Base-by-base conservation (phyloP, 2,329 filamentous ascomycete species). In the Fusarium torreyae region DNA sequence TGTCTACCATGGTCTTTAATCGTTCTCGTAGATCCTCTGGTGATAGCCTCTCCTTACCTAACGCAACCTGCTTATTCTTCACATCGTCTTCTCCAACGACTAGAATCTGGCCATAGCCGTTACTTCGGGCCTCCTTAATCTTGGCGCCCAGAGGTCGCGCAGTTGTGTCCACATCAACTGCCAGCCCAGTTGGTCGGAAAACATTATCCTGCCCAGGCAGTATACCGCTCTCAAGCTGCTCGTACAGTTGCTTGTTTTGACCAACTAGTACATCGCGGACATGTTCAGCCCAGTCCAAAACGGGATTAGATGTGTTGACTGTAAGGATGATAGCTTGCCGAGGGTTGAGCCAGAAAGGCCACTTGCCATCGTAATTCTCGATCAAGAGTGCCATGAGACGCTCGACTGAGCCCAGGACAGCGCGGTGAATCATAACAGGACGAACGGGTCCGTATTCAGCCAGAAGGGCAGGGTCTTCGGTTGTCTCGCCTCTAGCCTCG, bases 281-380 rank as follows among this genome's bases (percentile, higher is more conserved):
- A 42, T 80, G 77, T 60, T 77, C 82, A 22, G 81, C 86, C 82
- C 80, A 87, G 2, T 78, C 77, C 11, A 90, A 63, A 1, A 91
- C 84, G 1, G 84, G 81, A 5, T 83, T 80, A 6, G 84, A 85
- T 49, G 89, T 85, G 73, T 92, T 94, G 54, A 95, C 85, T 0
- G 92, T 92, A 33, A 96, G 79, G 57, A 97, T 86, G 45, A 91
- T 88, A 42, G 88, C 90, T 75, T 96, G 94, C 7, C 89, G 88
- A 1, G 94, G 94, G 57, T 92, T 94, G 11, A 97, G 84, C 94
- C 94, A 97, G 77, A 97, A 95, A 5, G 94, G 94, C 88, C 93
- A 97, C 60, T 86, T 87, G 17, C 92, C 92, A 58, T 91, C 86
- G 72, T 94, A 93, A 70, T 93, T 91, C 79, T 97, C 94, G 57